phyloP scores from a whole-genome alignment of 164 flowering plant species.

The Litsea cubeba region DNA sequence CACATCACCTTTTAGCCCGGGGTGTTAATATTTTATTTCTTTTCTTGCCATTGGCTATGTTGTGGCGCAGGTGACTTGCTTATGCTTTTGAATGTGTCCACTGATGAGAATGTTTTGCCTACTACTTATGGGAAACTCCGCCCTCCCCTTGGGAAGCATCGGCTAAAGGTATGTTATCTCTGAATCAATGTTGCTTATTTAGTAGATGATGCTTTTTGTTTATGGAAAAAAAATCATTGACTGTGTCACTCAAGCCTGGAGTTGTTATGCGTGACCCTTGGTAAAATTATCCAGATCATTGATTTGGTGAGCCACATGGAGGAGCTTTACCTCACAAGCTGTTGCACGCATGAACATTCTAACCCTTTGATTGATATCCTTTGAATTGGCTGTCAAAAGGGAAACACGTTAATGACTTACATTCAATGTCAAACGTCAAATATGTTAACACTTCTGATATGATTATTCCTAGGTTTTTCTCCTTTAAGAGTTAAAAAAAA shows the following conservation, averaged over 20 bases:
- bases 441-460: too few species aligned
- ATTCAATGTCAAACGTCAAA: too few species aligned
- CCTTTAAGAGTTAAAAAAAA: too few species aligned
- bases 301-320: background rate
- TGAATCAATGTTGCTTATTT: background rate
- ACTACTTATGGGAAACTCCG: conserved; percentile 83
- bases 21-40: background rate
- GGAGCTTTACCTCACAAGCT: too few species aligned
- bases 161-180: conserved; percentile 57
- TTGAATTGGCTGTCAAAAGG: too few species aligned
- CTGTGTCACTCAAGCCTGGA: background rate
- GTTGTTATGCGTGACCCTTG: too few species aligned
- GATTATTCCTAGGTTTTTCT: too few species aligned
- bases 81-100: conserved; percentile 61
- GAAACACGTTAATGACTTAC: too few species aligned
- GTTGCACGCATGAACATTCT: too few species aligned
- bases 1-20: background rate
- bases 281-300: background rate
- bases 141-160: conserved; percentile 96
- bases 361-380: too few species aligned
- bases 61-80: conserved; percentile 68
- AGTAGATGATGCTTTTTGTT: background rate
- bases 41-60: background rate
- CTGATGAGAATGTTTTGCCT: conserved; percentile 66
- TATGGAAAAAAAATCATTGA: too few species aligned